Percentiles rank a stretch among this genome's conserved stretches.
Evolutionary conservation across 2,329 filamentous ascomycete genomes (phyloP).

Genomic region (Phyllosticta citrichinensis): DNA sequence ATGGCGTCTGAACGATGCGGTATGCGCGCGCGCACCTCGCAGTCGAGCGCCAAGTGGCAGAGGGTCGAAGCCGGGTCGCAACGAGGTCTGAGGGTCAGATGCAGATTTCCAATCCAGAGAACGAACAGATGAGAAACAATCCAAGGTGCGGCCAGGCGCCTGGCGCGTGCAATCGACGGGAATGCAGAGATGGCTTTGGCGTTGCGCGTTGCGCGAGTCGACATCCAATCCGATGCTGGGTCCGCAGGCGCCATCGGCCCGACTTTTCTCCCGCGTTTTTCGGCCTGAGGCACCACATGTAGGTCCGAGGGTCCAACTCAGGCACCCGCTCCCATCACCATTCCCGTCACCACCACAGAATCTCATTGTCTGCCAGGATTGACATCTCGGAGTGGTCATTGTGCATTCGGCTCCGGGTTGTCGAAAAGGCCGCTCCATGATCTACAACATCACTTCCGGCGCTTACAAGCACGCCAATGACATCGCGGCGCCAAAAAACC

Average conservation of each 20-base stretch:
- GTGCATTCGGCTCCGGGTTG: not conserved
- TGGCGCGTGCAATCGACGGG: no score
- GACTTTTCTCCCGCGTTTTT: no score
- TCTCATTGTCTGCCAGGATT: not conserved
- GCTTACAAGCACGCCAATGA: not conserved
- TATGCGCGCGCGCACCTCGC: constrained; percentile 6
- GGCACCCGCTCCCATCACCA: no score
- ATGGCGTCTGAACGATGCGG: constrained; percentile 22
- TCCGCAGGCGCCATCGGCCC: no score
- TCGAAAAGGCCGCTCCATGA: not conserved
- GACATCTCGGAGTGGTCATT: not conserved
- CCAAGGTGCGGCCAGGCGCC: no score
- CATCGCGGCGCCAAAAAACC: not conserved
- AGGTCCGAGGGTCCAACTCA: no score
- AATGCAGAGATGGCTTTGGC: no score
- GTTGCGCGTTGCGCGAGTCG: no score
- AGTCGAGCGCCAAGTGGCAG: not conserved
- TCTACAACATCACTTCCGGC: not conserved
- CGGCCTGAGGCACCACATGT: no score
- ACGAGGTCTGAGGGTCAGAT: not conserved
- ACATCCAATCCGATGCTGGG: no score
- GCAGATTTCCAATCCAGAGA: no score
- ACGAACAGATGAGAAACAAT: no score
- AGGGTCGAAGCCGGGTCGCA: not conserved
- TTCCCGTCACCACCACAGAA: not conserved